Evolutionary conservation across 2,329 filamentous ascomycete genomes (phyloP), one percentile per base, ranked within the genome.

Genomic region (Westerdykella aurantiaca): DNA sequence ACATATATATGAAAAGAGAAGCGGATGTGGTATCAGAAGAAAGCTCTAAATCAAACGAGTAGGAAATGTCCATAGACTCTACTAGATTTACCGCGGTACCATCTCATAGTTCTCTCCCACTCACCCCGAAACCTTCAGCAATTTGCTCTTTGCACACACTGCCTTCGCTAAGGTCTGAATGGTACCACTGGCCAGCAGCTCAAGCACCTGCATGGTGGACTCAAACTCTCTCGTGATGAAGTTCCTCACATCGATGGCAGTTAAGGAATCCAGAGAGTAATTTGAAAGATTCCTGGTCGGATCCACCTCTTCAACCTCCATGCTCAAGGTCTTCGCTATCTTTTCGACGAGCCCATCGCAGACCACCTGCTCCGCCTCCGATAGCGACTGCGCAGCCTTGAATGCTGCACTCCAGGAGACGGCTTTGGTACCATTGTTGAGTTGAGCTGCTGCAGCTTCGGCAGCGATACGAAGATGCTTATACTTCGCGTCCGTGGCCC

Each of bases 121-220:
- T 39, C 37, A 44, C 5, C 35, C 23, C 31, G 21, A 16, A 44
- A 44, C 7, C 37, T 44, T 44, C 35, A 44, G 33, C 42, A 29
- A 12, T 39, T 48, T 50, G 35, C 48, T 60, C 68, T 76, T 76
- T 13, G 63, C 64, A 53, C 71, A 74, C 31, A 77, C 72, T 0
- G 61, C 67, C 61, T 72, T 73, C 7, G 72, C 69, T 13, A 77
- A 56, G 1, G 66, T 73, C 62, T 73, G 69, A 47, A 77, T 74
- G 16, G 69, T 72, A 1, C 75, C 75, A 51, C 74, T 76, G 5
- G 71, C 75, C 31, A 80, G 60, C 46, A 80, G 57, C 55, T 81
- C 77, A 46, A 80, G 57, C 0, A 80, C 76, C 59, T 80, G 75
- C 54, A 79, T 52, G 43, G 73, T 76, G 1, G 71, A 69, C 55